Conservation (phyloP, 78 protist genomes). For the Isochrysis galbana region DNA sequence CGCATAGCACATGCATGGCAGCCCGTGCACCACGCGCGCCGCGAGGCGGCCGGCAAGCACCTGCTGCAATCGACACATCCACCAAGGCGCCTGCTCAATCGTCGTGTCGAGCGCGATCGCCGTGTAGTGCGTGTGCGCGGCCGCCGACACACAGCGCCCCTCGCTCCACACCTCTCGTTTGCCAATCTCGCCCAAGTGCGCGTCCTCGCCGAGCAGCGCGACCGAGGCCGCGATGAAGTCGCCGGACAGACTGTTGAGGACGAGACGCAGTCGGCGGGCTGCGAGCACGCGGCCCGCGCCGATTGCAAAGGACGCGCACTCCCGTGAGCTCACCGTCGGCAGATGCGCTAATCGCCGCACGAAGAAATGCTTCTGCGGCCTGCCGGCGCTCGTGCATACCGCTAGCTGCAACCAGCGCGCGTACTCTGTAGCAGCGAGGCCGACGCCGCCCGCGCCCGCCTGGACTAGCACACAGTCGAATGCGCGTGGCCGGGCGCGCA, state of each 20-base stretch:
- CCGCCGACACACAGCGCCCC: neutral
- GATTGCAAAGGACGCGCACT: neutral
- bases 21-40: neutral
- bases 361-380: neutral
- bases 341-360: neutral
- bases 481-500: neutral
- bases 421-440: slow-evolving; percentile 22
- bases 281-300: neutral
- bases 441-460: slow-evolving; percentile 46
- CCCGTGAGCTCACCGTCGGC: slow-evolving; percentile 11
- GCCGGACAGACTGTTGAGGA: slow-evolving; percentile 38
- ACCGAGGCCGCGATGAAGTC: slow-evolving; percentile 21
- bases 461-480: neutral
- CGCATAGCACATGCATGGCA: neutral
- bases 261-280: neutral
- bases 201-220: slow-evolving; percentile 1
- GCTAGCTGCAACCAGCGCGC: neutral
- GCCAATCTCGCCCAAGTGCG: slow-evolving; percentile 32
- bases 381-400: neutral
- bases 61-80: neutral
- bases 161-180: slow-evolving; percentile 21
- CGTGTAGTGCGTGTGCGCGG: neutral
- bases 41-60: neutral
- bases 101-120: neutral
- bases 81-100: neutral